Evolutionary conservation across 257 asterid genomes (phyloP).

Genomic region (Solanum infundibuliforme): DNA sequence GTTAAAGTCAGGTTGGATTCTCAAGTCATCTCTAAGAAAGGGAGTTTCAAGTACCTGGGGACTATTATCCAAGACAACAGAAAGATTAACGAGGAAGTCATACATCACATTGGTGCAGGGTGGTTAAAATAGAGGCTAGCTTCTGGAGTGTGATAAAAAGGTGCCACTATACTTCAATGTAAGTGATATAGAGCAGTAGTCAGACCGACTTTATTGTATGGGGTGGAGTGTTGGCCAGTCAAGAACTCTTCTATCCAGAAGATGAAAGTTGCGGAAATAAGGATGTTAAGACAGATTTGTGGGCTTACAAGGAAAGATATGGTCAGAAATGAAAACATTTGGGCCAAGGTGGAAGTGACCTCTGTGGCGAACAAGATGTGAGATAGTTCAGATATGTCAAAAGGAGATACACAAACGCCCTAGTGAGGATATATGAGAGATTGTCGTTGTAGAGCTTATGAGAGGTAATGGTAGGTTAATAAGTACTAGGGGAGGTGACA

Average conservation of each 20-base stretch:
- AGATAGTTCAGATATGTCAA: neutral
- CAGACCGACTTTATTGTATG: too few species aligned
- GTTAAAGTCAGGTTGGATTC: neutral
- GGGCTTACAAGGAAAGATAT: neutral
- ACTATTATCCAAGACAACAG: neutral
- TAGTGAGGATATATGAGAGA: neutral
- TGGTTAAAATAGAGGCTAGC: neutral
- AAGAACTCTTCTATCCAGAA: neutral
- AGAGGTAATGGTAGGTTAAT: neutral
- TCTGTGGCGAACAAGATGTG: neutral
- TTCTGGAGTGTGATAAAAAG: neutral
- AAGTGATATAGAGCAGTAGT: too few species aligned
- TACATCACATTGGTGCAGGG: neutral
- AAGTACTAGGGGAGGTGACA: neutral
- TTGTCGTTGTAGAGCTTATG: too few species aligned
- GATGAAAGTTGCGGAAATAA: too few species aligned
- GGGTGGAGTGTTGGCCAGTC: neutral
- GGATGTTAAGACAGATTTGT: neutral
- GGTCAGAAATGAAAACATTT: neutral
- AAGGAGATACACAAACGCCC: neutral
- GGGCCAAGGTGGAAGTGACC: neutral
- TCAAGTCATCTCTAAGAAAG: neutral
- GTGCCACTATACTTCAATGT: too few species aligned
- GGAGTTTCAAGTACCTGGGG: neutral
- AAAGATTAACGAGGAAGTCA: neutral